These are phyloP conservation scores for Ceratobasidium sp. DNA, from an alignment of 1,284 basidiomycete species.

Conservation along the genomic window DNA sequence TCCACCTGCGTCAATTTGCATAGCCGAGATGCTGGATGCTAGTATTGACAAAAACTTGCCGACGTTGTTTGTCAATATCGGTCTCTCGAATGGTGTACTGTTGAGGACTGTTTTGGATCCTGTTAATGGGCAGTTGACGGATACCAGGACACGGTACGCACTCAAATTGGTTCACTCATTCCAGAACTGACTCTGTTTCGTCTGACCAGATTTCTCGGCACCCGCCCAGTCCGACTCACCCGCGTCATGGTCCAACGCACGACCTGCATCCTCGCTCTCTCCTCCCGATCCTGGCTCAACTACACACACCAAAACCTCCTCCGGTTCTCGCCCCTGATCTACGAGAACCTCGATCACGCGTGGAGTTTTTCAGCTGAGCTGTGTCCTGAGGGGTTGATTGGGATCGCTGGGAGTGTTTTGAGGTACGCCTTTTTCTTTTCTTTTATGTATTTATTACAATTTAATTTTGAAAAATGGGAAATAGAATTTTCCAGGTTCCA, in stretches of 20 bases:
- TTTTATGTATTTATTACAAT: not conserved
- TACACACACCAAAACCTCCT: slow-evolving; percentile 96
- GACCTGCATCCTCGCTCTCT: slow-evolving; percentile 93
- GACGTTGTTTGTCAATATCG: slow-evolving; percentile 98
- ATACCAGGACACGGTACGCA: slow-evolving; percentile 90
- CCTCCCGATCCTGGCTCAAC: slow-evolving; percentile 95
- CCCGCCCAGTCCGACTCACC: slow-evolving; percentile 91
- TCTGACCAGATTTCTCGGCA: slow-evolving; percentile 98
- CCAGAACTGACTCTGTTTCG: too few species aligned
- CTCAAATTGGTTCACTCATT: too few species aligned
- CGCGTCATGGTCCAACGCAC: slow-evolving; percentile 89
- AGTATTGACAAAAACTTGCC: slow-evolving; percentile 96
- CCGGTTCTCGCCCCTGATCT: slow-evolving; percentile 97
- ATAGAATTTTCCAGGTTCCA: slow-evolving; percentile 95
- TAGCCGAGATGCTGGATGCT: slow-evolving; percentile 97
- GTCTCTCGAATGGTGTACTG: slow-evolving; percentile 94
- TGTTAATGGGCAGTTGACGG: slow-evolving; percentile 93
- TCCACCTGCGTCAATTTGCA: slow-evolving; percentile 94
- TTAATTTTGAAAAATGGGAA: too few species aligned
- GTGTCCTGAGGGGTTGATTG: slow-evolving; percentile 97
- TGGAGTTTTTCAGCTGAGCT: slow-evolving; percentile 97
- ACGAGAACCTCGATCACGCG: slow-evolving; percentile 95
- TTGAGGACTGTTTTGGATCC: slow-evolving; percentile 97
- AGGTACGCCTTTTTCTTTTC: slow-evolving; percentile 67
- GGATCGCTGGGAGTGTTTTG: slow-evolving; percentile 92